A percentile compares a stretch with the other conserved stretches of the same genome.
Evolutionary conservation across 257 asterid species (phyloP).

Genomic region (Nemophila menziesii): DNA sequence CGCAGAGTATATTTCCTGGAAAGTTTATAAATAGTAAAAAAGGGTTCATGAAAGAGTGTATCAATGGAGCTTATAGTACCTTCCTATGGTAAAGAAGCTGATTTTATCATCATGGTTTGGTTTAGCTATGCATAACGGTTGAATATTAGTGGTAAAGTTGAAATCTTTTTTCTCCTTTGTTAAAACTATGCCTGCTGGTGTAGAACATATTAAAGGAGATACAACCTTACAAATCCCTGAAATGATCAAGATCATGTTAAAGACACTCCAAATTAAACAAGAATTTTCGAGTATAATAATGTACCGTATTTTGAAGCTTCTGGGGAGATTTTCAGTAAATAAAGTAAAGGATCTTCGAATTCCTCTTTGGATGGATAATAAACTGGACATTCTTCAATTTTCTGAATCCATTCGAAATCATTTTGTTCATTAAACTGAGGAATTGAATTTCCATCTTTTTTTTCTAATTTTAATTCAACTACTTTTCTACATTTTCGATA

Average conservation of each 20-base stretch:
- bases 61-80: constrained; percentile 8
- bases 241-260: not conserved
- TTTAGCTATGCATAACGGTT: constrained; percentile 27
- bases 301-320: constrained; percentile 45
- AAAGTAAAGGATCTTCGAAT: constrained; percentile 29
- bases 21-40: not conserved
- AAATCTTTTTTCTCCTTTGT: constrained; percentile 19
- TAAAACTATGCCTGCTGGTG: constrained; percentile 30
- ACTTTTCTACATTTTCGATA: no score
- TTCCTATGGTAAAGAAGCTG: constrained; percentile 20
- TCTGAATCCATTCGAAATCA: constrained; percentile 19
- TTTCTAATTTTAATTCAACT: no score
- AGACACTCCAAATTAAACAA: not conserved
- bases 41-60: no score
- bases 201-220: constrained; percentile 21
- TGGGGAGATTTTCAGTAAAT: constrained; percentile 23
- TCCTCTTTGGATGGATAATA: constrained; percentile 33
- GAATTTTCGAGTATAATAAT: not conserved
- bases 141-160: constrained; percentile 27
- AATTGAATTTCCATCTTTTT: no score
- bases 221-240: constrained; percentile 38
- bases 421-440: no score
- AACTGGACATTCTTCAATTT: constrained; percentile 22
- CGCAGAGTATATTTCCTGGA: constrained; percentile 23
- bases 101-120: constrained; percentile 23